These are phyloP conservation scores for Dimargaris xerosporica DNA, from an alignment of 192 early-diverging fungal genomes.

Conservation along the genomic window DNA sequence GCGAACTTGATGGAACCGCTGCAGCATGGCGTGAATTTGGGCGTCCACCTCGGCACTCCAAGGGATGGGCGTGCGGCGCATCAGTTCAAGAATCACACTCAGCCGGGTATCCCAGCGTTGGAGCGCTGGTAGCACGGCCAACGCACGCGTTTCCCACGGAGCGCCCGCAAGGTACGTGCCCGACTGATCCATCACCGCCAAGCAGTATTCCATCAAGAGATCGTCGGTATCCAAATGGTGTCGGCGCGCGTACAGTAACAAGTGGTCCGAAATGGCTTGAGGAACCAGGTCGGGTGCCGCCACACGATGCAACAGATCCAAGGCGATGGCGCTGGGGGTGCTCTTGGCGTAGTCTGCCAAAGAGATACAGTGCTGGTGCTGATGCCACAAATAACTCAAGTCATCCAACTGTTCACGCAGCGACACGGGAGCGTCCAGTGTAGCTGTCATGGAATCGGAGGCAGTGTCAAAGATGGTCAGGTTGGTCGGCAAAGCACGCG, in stretches of 20 bases:
- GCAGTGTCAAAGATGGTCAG: background rate
- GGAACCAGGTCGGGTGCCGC: slow-evolving; percentile 38
- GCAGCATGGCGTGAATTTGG: slow-evolving; percentile 17
- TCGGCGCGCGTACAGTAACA: slow-evolving; percentile 34
- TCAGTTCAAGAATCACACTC: slow-evolving; percentile 36
- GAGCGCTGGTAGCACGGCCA: slow-evolving; percentile 32
- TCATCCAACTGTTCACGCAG: slow-evolving; percentile 36
- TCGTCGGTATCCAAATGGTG: slow-evolving; percentile 34
- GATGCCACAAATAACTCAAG: slow-evolving; percentile 32
- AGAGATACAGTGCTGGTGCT: slow-evolving; percentile 26
- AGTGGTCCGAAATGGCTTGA: slow-evolving; percentile 34
- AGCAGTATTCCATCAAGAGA: slow-evolving; percentile 36
- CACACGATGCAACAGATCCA: slow-evolving; percentile 44
- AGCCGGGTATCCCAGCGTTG: slow-evolving; percentile 17
- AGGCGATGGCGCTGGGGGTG: slow-evolving; percentile 26
- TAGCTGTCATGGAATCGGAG: background rate
- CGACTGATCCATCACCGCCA: slow-evolving; percentile 34
- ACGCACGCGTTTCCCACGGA: slow-evolving; percentile 41
- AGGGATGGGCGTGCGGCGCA: slow-evolving; percentile 44
- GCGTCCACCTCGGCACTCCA: slow-evolving; percentile 38
- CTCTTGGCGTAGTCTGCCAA: slow-evolving; percentile 36
- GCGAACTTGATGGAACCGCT: slow-evolving; percentile 12
- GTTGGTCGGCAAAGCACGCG: background rate
- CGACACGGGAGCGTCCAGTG: slow-evolving; percentile 8
- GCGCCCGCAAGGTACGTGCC: slow-evolving; percentile 9